Evolutionary conservation across 495 filamentous ascomycete species (phyloP), one percentile per base, ranked within the genome.

Genomic region (Penicillium parvum): DNA sequence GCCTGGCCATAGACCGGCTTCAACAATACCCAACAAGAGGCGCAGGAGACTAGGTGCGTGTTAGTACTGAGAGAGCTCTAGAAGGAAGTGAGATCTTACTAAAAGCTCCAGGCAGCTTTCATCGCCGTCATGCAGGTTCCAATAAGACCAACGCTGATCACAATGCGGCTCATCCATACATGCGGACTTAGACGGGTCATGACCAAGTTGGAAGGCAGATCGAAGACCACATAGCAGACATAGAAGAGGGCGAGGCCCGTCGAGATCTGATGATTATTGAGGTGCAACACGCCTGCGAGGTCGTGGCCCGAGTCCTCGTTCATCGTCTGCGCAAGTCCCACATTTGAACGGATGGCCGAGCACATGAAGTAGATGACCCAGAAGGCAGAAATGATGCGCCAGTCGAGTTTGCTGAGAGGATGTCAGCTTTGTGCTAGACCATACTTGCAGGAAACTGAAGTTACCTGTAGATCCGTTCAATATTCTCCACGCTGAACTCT

Each of bases 291-390:
- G 10, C 75, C 74, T 20, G 71, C 69, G 9, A 95, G 75, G 55
- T 89, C 81, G 55, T 95, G 86, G 9, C 75, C 71, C 14, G 74
- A 60, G 14, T 71, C 62, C 20, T 65, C 53, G 61, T 95, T 94
- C 88, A 95, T 95, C 2, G 90, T 95, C 62, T 95, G 86, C 20
- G 90, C 85, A 49, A 95, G 76, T 14, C 86, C 86, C 49, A 95
- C 84, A 72, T 94, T 95, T 49, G 86, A 90, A 32, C 88, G 83
- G 57, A 95, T 88, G 39, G 88, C 88, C 1, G 90, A 92, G 73
- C 85, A 88, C 44, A 95, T 75, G 61, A 96, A 95, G 66, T 96
- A 96, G 6, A 96, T 74, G n/a, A 83, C 65, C 89, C 89, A 95
- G 63, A 96, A 90, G 26, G 90, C 87, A 48, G 88, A 86, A 46